phyloP scores from a whole-genome alignment of 257 asterid genomes.

The Paraleonurus japonicus region DNA sequence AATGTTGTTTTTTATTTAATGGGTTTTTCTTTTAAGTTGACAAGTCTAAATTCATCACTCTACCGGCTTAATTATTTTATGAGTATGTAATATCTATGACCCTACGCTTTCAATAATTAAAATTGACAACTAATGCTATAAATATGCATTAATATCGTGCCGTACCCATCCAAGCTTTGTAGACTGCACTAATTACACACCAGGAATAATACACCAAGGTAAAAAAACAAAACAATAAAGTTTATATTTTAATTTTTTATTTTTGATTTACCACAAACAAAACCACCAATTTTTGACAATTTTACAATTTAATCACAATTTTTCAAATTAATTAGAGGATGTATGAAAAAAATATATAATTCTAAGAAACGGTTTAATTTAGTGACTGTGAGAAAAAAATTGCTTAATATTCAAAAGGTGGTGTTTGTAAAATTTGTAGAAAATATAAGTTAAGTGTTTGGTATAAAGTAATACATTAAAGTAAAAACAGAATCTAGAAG shows the following conservation, averaged over 20 bases:
- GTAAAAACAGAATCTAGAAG: too few species aligned
- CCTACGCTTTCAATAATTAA: slow-evolving; percentile 6
- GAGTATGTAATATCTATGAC: not conserved
- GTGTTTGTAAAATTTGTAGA: too few species aligned
- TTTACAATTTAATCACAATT: not conserved
- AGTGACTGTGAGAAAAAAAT: too few species aligned
- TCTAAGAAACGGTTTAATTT: too few species aligned
- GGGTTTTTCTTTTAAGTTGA: not conserved
- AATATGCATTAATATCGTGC: not conserved
- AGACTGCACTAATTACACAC: not conserved
- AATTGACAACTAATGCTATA: slow-evolving; percentile 1
- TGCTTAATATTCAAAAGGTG: too few species aligned
- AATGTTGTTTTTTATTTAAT: not conserved
- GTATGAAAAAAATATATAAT: too few species aligned
- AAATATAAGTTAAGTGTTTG: too few species aligned
- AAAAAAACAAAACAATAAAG: not conserved
- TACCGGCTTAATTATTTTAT: slow-evolving; percentile 12
- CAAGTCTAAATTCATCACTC: not conserved
- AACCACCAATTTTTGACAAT: too few species aligned
- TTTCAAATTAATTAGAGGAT: too few species aligned
- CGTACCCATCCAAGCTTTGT: slow-evolving; percentile 18
- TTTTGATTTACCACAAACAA: not conserved
- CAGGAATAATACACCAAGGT: not conserved
- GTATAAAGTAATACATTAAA: too few species aligned
- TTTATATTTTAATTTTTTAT: too few species aligned